phyloP scores from a whole-genome alignment of 495 filamentous ascomycete genomes.

The Aspergillus affinis region DNA sequence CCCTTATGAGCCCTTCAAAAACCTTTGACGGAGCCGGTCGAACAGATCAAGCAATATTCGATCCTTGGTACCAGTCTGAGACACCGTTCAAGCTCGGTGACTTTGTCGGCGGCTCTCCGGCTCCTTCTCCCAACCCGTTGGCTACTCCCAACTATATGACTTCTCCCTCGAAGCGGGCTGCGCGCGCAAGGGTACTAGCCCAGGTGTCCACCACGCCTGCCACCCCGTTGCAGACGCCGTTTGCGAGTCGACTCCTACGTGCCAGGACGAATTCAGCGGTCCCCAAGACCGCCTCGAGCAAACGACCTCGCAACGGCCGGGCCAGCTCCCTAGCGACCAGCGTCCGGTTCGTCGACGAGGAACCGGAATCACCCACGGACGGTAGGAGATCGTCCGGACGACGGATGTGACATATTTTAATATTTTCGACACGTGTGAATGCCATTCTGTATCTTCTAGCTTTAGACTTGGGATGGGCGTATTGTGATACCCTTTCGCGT shows the following conservation, averaged over 20 bases:
- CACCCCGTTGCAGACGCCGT: slow-evolving; percentile 46
- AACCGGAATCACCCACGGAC: slow-evolving; percentile 45
- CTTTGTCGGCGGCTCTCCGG: slow-evolving; percentile 37
- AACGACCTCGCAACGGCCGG: slow-evolving; percentile 32
- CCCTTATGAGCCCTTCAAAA: slow-evolving; percentile 33
- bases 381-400: slow-evolving; percentile 40
- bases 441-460: not conserved
- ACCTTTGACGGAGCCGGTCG: slow-evolving; percentile 27
- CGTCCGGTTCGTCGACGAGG: slow-evolving; percentile 47
- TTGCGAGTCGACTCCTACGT: slow-evolving; percentile 44
- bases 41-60: slow-evolving; percentile 33
- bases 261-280: slow-evolving; percentile 10
- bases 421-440: not conserved
- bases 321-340: slow-evolving; percentile 38
- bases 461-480: not conserved
- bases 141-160: slow-evolving; percentile 53
- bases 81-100: slow-evolving; percentile 50
- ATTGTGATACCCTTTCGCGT: not conserved
- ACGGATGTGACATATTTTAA: slow-evolving; percentile 21
- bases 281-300: slow-evolving; percentile 22
- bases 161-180: slow-evolving; percentile 58
- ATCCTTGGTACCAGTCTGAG: slow-evolving; percentile 44
- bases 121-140: slow-evolving; percentile 41
- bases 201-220: slow-evolving; percentile 54
- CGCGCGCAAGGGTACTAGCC: slow-evolving; percentile 50